Conservation (phyloP, 2,329 filamentous ascomycete genomes). For the Coleophoma crateriformis region DNA sequence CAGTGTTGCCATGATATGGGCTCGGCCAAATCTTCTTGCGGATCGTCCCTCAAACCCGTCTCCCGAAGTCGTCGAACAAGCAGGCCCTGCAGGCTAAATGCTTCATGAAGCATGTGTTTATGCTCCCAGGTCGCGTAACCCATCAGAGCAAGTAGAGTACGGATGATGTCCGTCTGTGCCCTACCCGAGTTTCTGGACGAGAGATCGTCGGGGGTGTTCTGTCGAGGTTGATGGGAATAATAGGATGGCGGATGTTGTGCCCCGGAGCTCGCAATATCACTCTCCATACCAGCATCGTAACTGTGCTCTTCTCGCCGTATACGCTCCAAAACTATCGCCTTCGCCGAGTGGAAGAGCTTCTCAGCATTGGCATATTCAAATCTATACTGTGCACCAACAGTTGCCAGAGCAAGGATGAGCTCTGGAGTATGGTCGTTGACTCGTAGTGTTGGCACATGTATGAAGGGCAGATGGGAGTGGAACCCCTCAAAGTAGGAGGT, state of each 20-base stretch:
- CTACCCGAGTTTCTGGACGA: too few species aligned
- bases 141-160: too few species aligned
- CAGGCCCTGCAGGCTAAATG: conserved; percentile 50
- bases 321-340: conserved; percentile 37
- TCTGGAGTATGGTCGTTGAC: conserved; percentile 61
- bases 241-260: too few species aligned
- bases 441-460: conserved; percentile 62
- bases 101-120: conserved; percentile 49
- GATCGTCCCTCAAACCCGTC: conserved; percentile 40
- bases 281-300: conserved; percentile 48
- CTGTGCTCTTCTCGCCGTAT: conserved; percentile 22
- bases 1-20: conserved; percentile 46
- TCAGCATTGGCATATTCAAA: conserved; percentile 56
- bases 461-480: conserved; percentile 52
- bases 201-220: too few species aligned
- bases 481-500: conserved; percentile 67
- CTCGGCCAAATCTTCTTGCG: conserved; percentile 16
- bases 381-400: conserved; percentile 63
- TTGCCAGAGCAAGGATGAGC: conserved; percentile 59
- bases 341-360: conserved; percentile 56
- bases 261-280: too few species aligned
- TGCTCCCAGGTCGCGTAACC: conserved; percentile 16
- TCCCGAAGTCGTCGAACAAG: conserved; percentile 53
- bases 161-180: conserved; percentile 38
- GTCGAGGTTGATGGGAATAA: too few species aligned